Base-by-base conservation (phyloP, 2,329 filamentous ascomycete species). In the Endothia cerciana region DNA sequence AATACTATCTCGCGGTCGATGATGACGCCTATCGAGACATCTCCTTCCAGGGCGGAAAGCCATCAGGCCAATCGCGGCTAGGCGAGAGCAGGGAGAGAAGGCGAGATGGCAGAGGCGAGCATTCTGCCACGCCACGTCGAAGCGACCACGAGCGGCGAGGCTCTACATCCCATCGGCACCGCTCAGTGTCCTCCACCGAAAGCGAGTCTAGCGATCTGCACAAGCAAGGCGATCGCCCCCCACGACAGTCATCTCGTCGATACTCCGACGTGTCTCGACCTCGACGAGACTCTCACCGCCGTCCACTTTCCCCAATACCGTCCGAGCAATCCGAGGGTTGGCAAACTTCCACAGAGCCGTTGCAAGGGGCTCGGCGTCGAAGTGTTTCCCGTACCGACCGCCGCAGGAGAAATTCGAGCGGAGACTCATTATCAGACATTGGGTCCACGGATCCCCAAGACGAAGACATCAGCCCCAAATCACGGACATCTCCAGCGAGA, bases 1-100 rank as follows among this genome's bases (percentile, higher is more conserved):
- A 65, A 25, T 67, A 67, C 41, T 67, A 67, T 28, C 25, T 65
- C 7, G 28, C 61, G 7, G 59, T 67, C n/a, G 36, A 67, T 6
- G 65, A 65, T 13, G 60, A 67, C 13, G 65, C 55, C 38, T 65
- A 65, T 45, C 22, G 55, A 19, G 43, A 60, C 13, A 65, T 67
- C 10, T 65, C 65, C 10, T 45, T 64, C 51, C 63, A 28, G 10
- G 36, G 47, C 19, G 30, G 11, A 6, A 56, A 53, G 7, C 5
- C 45, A 19, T 22, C 30, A 6, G 53, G 15, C 4, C 19, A 55
- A 28, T 13, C 33, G 40, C 8, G 17, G 15, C 11, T 28, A 30
- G 28, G 60, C 33, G 6, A 47, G 51, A 6, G 43, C 43, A 45
- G 1, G 13, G 53, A 30, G 36, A 30, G 28, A 19, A 22, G 33